phyloP scores from a whole-genome alignment of 768 basidiomycete species.

The Suillus variegatus region DNA sequence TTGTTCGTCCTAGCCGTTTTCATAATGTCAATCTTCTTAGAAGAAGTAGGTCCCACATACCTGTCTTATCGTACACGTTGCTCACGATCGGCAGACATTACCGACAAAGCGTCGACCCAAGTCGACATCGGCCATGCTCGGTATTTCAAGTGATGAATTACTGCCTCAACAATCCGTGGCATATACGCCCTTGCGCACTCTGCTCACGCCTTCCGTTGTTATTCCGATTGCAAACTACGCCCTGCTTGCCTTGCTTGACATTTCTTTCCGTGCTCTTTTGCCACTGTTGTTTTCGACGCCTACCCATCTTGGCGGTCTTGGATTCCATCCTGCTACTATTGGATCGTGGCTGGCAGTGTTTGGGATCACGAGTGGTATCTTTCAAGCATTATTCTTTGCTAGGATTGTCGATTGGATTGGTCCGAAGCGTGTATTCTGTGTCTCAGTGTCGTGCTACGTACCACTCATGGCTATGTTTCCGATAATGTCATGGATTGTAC shows the following conservation, averaged over 20 bases:
- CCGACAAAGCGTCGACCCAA: neutral
- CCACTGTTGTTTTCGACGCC: constrained; percentile 51
- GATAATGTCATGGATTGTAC: constrained; percentile 42
- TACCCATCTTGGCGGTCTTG: constrained; percentile 43
- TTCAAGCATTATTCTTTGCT: constrained; percentile 43
- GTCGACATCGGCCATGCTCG: neutral
- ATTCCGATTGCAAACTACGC: constrained; percentile 46
- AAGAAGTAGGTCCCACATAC: constrained; percentile 28
- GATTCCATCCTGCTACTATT: constrained; percentile 40
- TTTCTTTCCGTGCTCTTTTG: constrained; percentile 37
- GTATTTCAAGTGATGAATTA: neutral
- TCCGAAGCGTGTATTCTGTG: constrained; percentile 40
- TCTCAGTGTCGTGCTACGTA: constrained; percentile 38
- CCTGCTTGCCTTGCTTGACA: constrained; percentile 43
- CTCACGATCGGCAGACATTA: neutral
- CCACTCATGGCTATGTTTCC: constrained; percentile 46
- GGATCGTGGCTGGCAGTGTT: constrained; percentile 38
- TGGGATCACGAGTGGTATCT: constrained; percentile 38
- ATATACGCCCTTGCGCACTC: constrained; percentile 32
- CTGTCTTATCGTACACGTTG: no score
- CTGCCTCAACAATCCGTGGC: neutral
- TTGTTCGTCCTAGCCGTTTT: constrained; percentile 17
- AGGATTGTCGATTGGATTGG: constrained; percentile 42
- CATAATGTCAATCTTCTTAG: constrained; percentile 23
- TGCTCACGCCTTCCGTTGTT: constrained; percentile 36